Base-by-base conservation (phyloP, 2,329 filamentous ascomycete genomes). In the Microdochium paspali region DNA sequence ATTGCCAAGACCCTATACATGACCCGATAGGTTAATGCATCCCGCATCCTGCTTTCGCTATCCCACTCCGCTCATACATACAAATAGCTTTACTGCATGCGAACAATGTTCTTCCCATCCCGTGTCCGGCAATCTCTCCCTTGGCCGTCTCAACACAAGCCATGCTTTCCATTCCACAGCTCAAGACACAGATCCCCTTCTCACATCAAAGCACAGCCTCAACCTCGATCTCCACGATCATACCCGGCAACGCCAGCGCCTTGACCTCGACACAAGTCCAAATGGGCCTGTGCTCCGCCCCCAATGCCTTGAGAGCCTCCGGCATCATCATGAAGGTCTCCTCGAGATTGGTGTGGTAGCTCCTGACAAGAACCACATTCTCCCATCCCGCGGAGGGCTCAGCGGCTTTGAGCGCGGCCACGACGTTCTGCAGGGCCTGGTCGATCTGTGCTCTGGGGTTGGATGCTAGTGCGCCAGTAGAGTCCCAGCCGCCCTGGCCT, bases 401-500 rank as follows among this genome's bases (percentile, higher is more conserved):
- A n/a, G 31, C 31, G 15, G 31, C 31, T 9, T n/a, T 9, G 10
- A 35, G 31, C 10, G 31, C 31, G 10, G 31, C 31, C 10, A 35
- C 10, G 10, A 35, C 15, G n/a, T 35, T 35, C 15, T 35, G 31
- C 31, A 35, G 31, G 10, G 31, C 31, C 31, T 9, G 31, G 31
- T 7, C 6, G n/a, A 35, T 35, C 31, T 35, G 31, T n/a, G 6
- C 31, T n/a, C 18, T 35, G 31, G 31, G 31, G 31, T 35, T n/a
- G 10, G 31, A 9, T n/a, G 31, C 31, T 9, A 35, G 7, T 6
- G 6, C 15, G 31, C 31, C 31, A n/a, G 6, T n/a, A 9, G 6
- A 6, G 43, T 44, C 43, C 43, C 43, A 44, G 20, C 43, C 43
- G 43, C 43, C 43, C 43, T 44, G 43, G 7, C 43, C 43, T 3